These are phyloP conservation scores for Termitomyces sp. DNA, from an alignment of 768 basidiomycete genomes.

Conservation along the genomic window DNA sequence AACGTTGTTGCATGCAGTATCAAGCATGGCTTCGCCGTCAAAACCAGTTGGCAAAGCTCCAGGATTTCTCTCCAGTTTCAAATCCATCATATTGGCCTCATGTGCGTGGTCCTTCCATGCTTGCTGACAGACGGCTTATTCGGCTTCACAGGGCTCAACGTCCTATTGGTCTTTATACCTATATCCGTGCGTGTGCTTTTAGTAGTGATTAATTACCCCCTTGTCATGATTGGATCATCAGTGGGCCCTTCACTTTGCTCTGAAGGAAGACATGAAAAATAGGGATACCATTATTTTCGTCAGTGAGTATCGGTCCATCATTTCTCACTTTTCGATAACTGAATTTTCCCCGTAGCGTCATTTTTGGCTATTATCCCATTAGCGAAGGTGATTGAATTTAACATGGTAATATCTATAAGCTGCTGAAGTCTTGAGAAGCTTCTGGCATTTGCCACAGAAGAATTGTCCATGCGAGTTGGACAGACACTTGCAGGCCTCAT, in stretches of 20 bases:
- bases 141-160: slow-evolving; percentile 49
- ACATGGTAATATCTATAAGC: not conserved
- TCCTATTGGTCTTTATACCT: slow-evolving; percentile 69
- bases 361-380: slow-evolving; percentile 83
- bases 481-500: slow-evolving; percentile 79
- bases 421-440: slow-evolving; percentile 33
- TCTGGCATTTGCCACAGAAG: slow-evolving; percentile 81
- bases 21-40: slow-evolving; percentile 27
- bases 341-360: slow-evolving; percentile 38
- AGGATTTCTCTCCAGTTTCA: slow-evolving; percentile 37
- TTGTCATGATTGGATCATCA: slow-evolving; percentile 17
- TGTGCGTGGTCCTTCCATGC: slow-evolving; percentile 33
- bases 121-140: not conserved
- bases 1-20: slow-evolving; percentile 12
- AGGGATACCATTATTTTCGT: slow-evolving; percentile 64
- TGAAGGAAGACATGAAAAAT: slow-evolving; percentile 27
- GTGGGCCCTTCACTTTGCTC: slow-evolving; percentile 70
- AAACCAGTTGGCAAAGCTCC: slow-evolving; percentile 41
- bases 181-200: slow-evolving; percentile 44
- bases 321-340: not conserved
- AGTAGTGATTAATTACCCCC: not conserved
- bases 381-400: slow-evolving; percentile 49
- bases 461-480: slow-evolving; percentile 75
- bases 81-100: slow-evolving; percentile 48
- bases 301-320: slow-evolving; percentile 37